phyloP scores from a whole-genome alignment of 352 stramenopile genomes.

The Phytopythium delawarense region DNA sequence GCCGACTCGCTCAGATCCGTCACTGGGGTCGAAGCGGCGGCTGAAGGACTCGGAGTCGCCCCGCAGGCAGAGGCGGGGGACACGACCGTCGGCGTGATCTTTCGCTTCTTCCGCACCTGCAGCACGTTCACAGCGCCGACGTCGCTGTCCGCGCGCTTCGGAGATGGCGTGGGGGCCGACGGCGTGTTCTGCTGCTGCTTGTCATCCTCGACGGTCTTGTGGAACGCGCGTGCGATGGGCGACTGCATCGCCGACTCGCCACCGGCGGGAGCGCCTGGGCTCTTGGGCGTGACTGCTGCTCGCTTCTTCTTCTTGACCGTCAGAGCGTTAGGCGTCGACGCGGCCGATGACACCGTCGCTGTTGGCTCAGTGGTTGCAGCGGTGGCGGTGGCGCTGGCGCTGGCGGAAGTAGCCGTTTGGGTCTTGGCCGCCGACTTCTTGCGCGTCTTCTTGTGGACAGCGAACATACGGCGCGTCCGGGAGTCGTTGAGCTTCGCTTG shows the following conservation, averaged over 20 bases:
- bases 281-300: conserved; percentile 15
- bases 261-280: conserved; percentile 5
- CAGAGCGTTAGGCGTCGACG: conserved; percentile 1
- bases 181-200: neutral
- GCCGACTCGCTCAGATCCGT: conserved; percentile 12
- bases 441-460: conserved; percentile 49
- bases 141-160: conserved; percentile 19
- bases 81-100: conserved; percentile 54
- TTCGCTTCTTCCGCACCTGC: conserved; percentile 83
- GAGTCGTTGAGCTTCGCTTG: conserved; percentile 40
- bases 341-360: conserved; percentile 12
- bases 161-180: neutral
- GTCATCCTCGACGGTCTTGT: neutral
- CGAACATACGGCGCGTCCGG: conserved; percentile 58
- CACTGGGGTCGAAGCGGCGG: conserved; percentile 4
- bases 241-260: neutral
- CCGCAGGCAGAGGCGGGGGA: conserved; percentile 1
- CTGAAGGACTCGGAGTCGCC: neutral
- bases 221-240: neutral
- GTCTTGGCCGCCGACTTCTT: conserved; percentile 40
- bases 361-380: conserved; percentile 14
- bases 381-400: neutral
- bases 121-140: conserved; percentile 46
- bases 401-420: neutral
- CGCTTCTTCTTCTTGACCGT: conserved; percentile 25